A percentile compares a stretch with the other conserved stretches of the same genome.
Evolutionary conservation across 1,284 basidiomycete species (phyloP).

Genomic region (Cutaneotrichosporon spelunceum): DNA sequence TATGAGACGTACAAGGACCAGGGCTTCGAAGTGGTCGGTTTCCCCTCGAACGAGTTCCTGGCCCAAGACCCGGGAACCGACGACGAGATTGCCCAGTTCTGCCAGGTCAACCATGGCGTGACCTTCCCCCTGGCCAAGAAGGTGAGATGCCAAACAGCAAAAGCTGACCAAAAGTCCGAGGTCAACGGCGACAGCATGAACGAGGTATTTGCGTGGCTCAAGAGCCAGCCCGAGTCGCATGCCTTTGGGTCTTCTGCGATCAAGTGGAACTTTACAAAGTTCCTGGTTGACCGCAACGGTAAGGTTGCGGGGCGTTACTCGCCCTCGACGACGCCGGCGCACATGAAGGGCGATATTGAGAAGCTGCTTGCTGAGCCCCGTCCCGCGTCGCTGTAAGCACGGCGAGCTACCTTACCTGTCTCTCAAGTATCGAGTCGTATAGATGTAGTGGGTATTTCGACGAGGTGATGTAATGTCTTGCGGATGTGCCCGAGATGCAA

Average conservation of each 20-base stretch:
- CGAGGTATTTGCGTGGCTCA: conserved; percentile 81
- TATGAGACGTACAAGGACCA: conserved; percentile 55
- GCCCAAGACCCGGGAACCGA: conserved; percentile 73
- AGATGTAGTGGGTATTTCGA: not conserved
- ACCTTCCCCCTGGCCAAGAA: conserved; percentile 81
- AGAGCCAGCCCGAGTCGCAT: conserved; percentile 53
- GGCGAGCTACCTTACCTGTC: no score
- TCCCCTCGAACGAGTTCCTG: conserved; percentile 55
- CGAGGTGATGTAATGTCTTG: no score
- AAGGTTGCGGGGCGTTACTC: conserved; percentile 39
- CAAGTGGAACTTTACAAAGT: conserved; percentile 51
- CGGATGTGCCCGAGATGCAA: no score
- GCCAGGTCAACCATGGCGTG: conserved; percentile 71
- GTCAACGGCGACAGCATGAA: conserved; percentile 79
- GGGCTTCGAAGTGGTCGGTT: conserved; percentile 54
- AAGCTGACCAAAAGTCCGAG: conserved; percentile 68
- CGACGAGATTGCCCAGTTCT: conserved; percentile 59
- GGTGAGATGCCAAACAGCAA: conserved; percentile 55
- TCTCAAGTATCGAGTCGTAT: no score
- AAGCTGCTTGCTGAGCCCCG: conserved; percentile 27
- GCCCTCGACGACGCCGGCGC: conserved; percentile 39
- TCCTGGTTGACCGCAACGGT: conserved; percentile 42
- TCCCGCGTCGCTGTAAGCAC: not conserved
- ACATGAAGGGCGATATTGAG: conserved; percentile 40
- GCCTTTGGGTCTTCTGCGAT: conserved; percentile 38